Percentiles rank a stretch among this genome's conserved stretches.
Evolutionary conservation across 2,329 filamentous ascomycete species (phyloP).

Genomic region (Teratosphaeria gauchensis): DNA sequence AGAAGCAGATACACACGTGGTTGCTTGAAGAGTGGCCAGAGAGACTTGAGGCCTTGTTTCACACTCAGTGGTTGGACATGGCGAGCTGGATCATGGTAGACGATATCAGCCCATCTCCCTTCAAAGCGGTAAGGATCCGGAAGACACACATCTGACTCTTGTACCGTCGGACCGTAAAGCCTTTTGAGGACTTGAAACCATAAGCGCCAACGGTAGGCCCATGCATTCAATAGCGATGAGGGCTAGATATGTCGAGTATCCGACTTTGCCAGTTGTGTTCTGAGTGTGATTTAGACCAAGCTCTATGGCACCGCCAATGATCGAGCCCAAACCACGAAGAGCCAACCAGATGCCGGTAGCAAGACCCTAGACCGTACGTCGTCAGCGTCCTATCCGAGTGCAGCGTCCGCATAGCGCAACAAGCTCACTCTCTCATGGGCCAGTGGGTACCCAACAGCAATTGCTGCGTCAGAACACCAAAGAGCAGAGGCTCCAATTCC

Average conservation of each 20-base stretch:
- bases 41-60: neutral
- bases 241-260: constrained; percentile 57
- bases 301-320: constrained; percentile 63
- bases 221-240: constrained; percentile 47
- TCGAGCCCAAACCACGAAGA: constrained; percentile 53
- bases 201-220: constrained; percentile 51
- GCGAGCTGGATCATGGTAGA: constrained; percentile 51
- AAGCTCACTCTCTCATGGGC: neutral
- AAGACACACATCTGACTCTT: constrained; percentile 39
- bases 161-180: constrained; percentile 58
- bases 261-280: constrained; percentile 53
- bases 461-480: constrained; percentile 49
- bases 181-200: constrained; percentile 53
- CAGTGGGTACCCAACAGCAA: neutral
- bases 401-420: neutral
- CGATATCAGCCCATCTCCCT: constrained; percentile 39
- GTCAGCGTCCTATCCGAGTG: constrained; percentile 42
- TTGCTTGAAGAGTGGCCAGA: neutral
- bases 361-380: constrained; percentile 52
- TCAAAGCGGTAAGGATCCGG: constrained; percentile 40
- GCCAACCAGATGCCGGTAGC: constrained; percentile 59
- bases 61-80: constrained; percentile 33
- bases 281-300: constrained; percentile 54
- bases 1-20: neutral
- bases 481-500: constrained; percentile 70